A percentile compares a stretch with the other conserved stretches of the same genome.
Evolutionary conservation across 441 rosid genomes (phyloP).

Genomic region (Euphorbia corollata): DNA sequence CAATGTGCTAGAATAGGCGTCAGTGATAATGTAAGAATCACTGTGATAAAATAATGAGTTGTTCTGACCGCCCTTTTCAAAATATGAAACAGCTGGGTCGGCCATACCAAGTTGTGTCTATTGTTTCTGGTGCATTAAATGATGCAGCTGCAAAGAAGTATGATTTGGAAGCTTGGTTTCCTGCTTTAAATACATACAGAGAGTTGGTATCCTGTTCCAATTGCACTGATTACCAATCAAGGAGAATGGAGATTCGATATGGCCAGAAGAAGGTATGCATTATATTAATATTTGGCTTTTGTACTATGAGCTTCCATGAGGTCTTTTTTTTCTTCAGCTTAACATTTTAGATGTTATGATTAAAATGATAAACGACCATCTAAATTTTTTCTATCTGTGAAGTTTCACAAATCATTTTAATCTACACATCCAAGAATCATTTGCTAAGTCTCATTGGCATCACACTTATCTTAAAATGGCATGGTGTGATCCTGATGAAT

Average conservation of each 20-base stretch:
- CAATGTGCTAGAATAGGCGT: background rate
- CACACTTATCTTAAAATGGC: background rate
- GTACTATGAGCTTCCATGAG: background rate
- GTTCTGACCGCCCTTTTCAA: slow-evolving; percentile 11
- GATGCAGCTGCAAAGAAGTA: slow-evolving; percentile 90
- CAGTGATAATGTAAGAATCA: background rate
- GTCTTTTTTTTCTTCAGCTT: background rate
- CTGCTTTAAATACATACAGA: slow-evolving; percentile 63
- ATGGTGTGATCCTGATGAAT: background rate
- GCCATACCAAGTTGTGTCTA: slow-evolving; percentile 62
- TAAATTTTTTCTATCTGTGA: background rate
- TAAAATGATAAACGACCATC: background rate
- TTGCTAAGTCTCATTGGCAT: background rate
- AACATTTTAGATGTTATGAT: background rate
- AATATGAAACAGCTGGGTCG: slow-evolving; percentile 43
- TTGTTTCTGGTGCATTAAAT: slow-evolving; percentile 80
- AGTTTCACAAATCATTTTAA: background rate
- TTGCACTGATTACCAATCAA: slow-evolving; percentile 76
- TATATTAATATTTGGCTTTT: background rate
- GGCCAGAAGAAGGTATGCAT: slow-evolving; percentile 77
- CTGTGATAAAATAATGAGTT: background rate
- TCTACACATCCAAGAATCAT: background rate
- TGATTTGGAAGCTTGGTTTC: slow-evolving; percentile 85
- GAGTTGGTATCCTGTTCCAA: slow-evolving; percentile 87
- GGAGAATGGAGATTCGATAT: slow-evolving; percentile 73